Conservation (phyloP, 345 rosid species). For the Diplotaxis tenuifolia region DNA sequence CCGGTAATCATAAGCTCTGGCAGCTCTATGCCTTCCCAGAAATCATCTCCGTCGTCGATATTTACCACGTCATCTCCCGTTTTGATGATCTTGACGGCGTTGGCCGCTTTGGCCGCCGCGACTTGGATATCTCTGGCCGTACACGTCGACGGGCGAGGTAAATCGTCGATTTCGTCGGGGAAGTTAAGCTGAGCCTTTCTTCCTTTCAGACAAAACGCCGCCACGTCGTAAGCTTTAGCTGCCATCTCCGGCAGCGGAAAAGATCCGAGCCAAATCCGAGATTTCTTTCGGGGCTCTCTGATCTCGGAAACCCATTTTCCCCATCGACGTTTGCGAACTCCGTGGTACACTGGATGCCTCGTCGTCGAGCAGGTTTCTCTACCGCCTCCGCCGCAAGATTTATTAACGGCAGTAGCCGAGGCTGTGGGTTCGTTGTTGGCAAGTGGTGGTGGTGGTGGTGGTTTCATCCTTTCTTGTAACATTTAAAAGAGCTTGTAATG, state of each 20-base stretch:
- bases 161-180: constrained; percentile 59
- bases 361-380: constrained; percentile 36
- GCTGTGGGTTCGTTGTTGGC: constrained; percentile 38
- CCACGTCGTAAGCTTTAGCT: constrained; percentile 80
- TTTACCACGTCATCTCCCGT: constrained; percentile 23
- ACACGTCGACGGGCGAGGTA: constrained; percentile 58
- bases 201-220: constrained; percentile 71
- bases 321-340: constrained; percentile 80
- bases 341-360: constrained; percentile 61
- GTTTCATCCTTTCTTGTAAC: constrained; percentile 42
- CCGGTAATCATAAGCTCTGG: constrained; percentile 52
- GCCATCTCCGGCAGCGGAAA: constrained; percentile 88
- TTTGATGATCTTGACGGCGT: constrained; percentile 31
- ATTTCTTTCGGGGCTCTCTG: constrained; percentile 77
- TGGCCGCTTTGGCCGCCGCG: constrained; percentile 74
- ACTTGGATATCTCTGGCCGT: constrained; percentile 72
- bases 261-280: constrained; percentile 86
- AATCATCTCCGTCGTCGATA: constrained; percentile 44
- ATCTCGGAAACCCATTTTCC: constrained; percentile 95
- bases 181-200: constrained; percentile 78
- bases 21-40: constrained; percentile 77
- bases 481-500: constrained; percentile 29
- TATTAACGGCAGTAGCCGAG: constrained; percentile 26
- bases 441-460: constrained; percentile 32
- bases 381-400: constrained; percentile 21